Percentiles rank a stretch among this genome's conserved stretches.
These are phyloP conservation scores for Harringtonia aguacate DNA, from an alignment of 2,329 filamentous ascomycete genomes.

Conservation along the genomic window DNA sequence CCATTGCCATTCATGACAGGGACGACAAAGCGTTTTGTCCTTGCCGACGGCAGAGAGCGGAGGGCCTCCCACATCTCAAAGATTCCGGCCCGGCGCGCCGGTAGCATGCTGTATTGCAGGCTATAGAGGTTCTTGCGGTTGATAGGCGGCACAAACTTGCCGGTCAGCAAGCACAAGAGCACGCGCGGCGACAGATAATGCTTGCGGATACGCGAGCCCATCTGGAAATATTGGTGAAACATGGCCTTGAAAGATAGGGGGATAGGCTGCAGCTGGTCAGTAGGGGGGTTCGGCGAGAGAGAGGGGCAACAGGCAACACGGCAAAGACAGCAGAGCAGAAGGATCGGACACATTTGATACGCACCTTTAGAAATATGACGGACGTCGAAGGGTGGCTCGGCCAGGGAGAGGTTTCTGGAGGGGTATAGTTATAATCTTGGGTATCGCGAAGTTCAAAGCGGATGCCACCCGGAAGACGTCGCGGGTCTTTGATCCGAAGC, in stretches of 20 bases:
- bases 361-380: conserved; percentile 75
- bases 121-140: conserved; percentile 92
- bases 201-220: conserved; percentile 82
- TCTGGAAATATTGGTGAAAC: conserved; percentile 95
- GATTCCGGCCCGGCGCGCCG: conserved; percentile 67
- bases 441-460: conserved; percentile 81
- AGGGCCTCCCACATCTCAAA: conserved; percentile 76
- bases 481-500: conserved; percentile 87
- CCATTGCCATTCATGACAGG: conserved; percentile 15
- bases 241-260: conserved; percentile 86
- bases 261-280: conserved; percentile 50
- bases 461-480: conserved; percentile 82
- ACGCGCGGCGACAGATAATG: conserved; percentile 90
- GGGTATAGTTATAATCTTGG: conserved; percentile 31
- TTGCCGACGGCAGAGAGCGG: conserved; percentile 35
- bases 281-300: not conserved
- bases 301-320: not conserved
- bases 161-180: conserved; percentile 76
- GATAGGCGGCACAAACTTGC: conserved; percentile 88
- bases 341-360: not conserved
- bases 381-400: conserved; percentile 53
- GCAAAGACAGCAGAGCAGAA: too few relatives aligned
- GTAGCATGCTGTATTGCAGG: conserved; percentile 95
- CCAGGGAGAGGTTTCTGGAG: conserved; percentile 24
- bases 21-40: conserved; percentile 29